These are phyloP conservation scores for Podospora appendiculata DNA, from an alignment of 495 filamentous ascomycete genomes.

Conservation along the genomic window DNA sequence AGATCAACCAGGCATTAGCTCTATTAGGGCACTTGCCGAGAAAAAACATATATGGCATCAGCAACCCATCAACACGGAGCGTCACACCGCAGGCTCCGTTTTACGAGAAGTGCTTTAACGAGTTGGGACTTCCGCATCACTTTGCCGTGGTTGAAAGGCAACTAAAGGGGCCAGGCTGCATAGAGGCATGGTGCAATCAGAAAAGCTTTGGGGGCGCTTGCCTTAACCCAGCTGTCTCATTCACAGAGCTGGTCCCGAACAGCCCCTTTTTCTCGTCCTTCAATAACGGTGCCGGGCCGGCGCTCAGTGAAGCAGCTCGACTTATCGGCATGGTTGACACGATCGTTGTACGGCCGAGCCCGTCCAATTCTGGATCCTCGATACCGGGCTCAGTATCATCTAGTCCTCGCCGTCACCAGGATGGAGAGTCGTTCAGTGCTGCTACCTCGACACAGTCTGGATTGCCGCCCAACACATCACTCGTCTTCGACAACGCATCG, in stretches of 20 bases:
- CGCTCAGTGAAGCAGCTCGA: constrained; percentile 60
- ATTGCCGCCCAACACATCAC: constrained; percentile 32
- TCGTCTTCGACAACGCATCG: constrained; percentile 70
- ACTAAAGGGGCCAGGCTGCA: constrained; percentile 46
- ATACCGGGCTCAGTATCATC: constrained; percentile 30
- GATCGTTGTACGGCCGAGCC: constrained; percentile 50
- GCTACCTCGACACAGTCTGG: constrained; percentile 14
- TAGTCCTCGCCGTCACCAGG: constrained; percentile 26
- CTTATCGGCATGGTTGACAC: constrained; percentile 76
- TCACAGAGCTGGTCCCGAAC: constrained; percentile 26
- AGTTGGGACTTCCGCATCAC: constrained; percentile 73
- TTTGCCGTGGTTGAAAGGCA: constrained; percentile 68
- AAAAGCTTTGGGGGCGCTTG: constrained; percentile 72
- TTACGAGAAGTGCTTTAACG: constrained; percentile 84
- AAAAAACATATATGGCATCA: constrained; percentile 72
- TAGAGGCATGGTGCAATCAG: constrained; percentile 59
- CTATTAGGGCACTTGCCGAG: constrained; percentile 75
- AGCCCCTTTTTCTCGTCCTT: constrained; percentile 35
- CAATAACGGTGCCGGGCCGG: constrained; percentile 49
- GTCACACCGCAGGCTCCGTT: constrained; percentile 70
- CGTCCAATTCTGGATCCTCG: constrained; percentile 25
- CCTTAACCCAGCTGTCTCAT: constrained; percentile 60
- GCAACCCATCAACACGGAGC: constrained; percentile 49
- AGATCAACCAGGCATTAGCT: constrained; percentile 71
- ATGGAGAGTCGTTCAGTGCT: constrained; percentile 15